These are phyloP conservation scores for Xylaria sp. DNA, from an alignment of 2,329 filamentous ascomycete species.

Conservation along the genomic window DNA sequence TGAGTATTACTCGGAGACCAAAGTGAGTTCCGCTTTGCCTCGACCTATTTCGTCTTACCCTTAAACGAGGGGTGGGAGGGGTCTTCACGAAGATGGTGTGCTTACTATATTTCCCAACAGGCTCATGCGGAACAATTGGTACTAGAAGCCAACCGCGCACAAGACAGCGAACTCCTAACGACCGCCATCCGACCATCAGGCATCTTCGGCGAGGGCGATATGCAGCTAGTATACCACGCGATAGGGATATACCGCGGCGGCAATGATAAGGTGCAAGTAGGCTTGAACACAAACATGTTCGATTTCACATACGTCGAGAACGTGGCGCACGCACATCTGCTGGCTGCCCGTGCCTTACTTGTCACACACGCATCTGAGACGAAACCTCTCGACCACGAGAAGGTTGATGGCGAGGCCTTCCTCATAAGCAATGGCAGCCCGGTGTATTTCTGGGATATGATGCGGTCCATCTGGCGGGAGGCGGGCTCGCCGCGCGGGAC, in stretches of 20 bases:
- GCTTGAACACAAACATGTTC: slow-evolving; percentile 71
- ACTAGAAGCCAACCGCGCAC: slow-evolving; percentile 75
- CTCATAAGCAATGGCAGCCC: slow-evolving; percentile 91
- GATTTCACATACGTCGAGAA: slow-evolving; percentile 74
- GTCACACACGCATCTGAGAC: slow-evolving; percentile 66
- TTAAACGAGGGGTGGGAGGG: not conserved
- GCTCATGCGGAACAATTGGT: slow-evolving; percentile 85
- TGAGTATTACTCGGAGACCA: slow-evolving; percentile 91
- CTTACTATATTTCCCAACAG: slow-evolving; percentile 50
- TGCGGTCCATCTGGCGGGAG: slow-evolving; percentile 77
- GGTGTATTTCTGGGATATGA: slow-evolving; percentile 91
- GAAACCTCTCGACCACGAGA: slow-evolving; percentile 74
- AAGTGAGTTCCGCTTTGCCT: slow-evolving; percentile 61
- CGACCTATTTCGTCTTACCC: not conserved
- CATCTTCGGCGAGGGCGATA: slow-evolving; percentile 92
- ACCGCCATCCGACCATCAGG: slow-evolving; percentile 84
- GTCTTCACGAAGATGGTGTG: not conserved
- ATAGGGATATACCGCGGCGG: slow-evolving; percentile 74
- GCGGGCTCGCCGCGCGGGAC: slow-evolving; percentile 64
- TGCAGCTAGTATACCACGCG: slow-evolving; percentile 77
- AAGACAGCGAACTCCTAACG: slow-evolving; percentile 71
- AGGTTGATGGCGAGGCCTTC: slow-evolving; percentile 86
- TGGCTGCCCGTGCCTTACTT: slow-evolving; percentile 79
- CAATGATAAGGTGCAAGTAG: slow-evolving; percentile 82
- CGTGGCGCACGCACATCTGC: slow-evolving; percentile 80